Evolutionary conservation across 768 basidiomycete species (phyloP).

Genomic region (Lactarius trivialis): DNA sequence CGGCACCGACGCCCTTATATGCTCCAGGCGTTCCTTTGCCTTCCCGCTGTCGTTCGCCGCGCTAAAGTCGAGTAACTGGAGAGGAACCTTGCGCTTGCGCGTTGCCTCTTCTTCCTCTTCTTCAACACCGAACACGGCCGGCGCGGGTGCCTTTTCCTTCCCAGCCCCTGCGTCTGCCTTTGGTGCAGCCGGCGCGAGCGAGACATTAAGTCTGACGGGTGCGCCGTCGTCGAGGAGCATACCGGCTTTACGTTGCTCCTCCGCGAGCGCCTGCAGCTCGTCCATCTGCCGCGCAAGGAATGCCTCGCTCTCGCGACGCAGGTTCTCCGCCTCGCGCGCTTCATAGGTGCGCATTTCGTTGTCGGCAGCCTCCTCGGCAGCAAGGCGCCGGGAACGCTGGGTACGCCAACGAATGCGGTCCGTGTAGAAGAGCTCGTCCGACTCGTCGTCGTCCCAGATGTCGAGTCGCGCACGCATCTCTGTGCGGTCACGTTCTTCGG

Average conservation of each 20-base stretch:
- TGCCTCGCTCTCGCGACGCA: constrained; percentile 85
- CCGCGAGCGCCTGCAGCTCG: constrained; percentile 87
- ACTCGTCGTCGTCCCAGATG: constrained; percentile 89
- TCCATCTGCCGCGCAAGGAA: constrained; percentile 94
- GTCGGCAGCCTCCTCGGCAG: constrained; percentile 79
- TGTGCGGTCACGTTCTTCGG: constrained; percentile 69
- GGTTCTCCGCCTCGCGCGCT: constrained; percentile 78
- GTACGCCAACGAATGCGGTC: constrained; percentile 90
- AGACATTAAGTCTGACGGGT: constrained; percentile 81
- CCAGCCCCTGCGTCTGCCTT: constrained; percentile 35
- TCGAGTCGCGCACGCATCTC: constrained; percentile 80
- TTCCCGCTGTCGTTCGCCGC: constrained; percentile 75
- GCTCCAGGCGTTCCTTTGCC: constrained; percentile 71
- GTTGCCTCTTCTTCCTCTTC: constrained; percentile 79
- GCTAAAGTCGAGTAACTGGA: constrained; percentile 89
- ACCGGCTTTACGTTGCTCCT: constrained; percentile 86
- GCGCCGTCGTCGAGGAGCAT: constrained; percentile 87
- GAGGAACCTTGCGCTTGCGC: constrained; percentile 75
- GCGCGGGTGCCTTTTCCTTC: constrained; percentile 37
- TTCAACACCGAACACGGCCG: constrained; percentile 71
- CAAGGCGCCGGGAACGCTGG: constrained; percentile 59
- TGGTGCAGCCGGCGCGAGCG: constrained; percentile 45
- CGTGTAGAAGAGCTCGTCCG: constrained; percentile 86
- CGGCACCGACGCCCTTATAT: constrained; percentile 68
- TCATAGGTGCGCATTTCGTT: constrained; percentile 76